Evolutionary conservation across 1,284 basidiomycete genomes (phyloP).

Genomic region (Paramarasmius palmivorus): DNA sequence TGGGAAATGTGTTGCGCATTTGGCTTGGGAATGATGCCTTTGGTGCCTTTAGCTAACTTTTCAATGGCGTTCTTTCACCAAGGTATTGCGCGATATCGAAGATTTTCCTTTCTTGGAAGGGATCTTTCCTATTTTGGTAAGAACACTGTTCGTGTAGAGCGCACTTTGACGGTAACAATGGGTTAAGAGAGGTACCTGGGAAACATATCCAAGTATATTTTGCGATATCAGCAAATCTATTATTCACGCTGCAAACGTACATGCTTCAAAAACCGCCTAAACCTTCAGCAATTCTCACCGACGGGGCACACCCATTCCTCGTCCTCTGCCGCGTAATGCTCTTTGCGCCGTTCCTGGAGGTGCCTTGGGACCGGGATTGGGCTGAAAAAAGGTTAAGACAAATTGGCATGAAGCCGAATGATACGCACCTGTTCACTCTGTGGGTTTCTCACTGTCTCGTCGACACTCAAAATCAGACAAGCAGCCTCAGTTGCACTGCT

Average conservation of each 20-base stretch:
- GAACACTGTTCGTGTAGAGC: no score
- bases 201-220: neutral
- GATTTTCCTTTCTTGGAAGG: neutral
- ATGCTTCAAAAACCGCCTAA: neutral
- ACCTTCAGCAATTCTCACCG: conserved; percentile 41
- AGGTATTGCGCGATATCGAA: conserved; percentile 11
- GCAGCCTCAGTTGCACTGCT: conserved; percentile 95
- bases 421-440: conserved; percentile 82
- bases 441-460: conserved; percentile 93
- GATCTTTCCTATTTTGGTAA: no score
- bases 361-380: conserved; percentile 77
- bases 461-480: conserved; percentile 91
- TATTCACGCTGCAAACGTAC: neutral
- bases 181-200: no score
- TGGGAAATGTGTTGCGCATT: conserved; percentile 11
- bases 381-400: conserved; percentile 36
- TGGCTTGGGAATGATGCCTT: neutral
- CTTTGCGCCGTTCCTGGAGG: conserved; percentile 84
- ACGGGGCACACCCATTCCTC: conserved; percentile 61
- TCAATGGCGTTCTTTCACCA: conserved; percentile 10
- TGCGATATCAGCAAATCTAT: neutral
- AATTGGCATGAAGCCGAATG: conserved; percentile 13
- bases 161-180: no score
- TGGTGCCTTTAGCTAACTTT: neutral
- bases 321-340: conserved; percentile 80